Conservation (phyloP, 202 grass and related monocot species). For the Musa balbisiana region DNA sequence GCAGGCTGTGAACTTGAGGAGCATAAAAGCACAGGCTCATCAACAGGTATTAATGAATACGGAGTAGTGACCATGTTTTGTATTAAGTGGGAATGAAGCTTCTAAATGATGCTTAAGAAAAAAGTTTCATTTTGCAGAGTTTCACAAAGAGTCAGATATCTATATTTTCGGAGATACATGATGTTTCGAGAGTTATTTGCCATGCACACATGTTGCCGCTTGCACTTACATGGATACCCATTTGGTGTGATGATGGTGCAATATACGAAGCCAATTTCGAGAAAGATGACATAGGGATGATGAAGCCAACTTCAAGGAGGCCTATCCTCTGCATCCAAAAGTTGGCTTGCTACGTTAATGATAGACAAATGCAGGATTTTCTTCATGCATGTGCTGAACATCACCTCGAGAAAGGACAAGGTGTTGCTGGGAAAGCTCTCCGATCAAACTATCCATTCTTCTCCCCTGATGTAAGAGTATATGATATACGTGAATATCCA, state of each 20-base stretch:
- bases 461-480: slow-evolving; percentile 25
- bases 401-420: slow-evolving; percentile 8
- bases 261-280: neutral
- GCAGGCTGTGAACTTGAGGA: slow-evolving; percentile 47
- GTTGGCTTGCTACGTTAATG: slow-evolving; percentile 23
- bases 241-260: neutral
- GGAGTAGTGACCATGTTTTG: neutral
- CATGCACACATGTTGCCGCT: slow-evolving; percentile 32
- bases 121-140: slow-evolving; percentile 29
- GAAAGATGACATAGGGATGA: neutral
- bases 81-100: neutral
- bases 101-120: neutral
- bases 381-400: slow-evolving; percentile 23
- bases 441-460: slow-evolving; percentile 26
- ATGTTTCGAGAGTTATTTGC: slow-evolving; percentile 29
- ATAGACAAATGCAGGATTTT: slow-evolving; percentile 16
- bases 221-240: slow-evolving; percentile 31
- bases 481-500: slow-evolving; percentile 25
- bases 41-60: slow-evolving; percentile 29
- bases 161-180: slow-evolving; percentile 26
- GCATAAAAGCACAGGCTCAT: slow-evolving; percentile 19
- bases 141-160: slow-evolving; percentile 24
- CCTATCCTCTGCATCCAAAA: slow-evolving; percentile 6
- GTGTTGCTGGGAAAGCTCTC: slow-evolving; percentile 23
- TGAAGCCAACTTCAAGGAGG: neutral